Percentiles rank a stretch among this genome's conserved stretches.
These are phyloP conservation scores for Mallotus japonicus DNA, from an alignment of 441 rosid genomes.

Conservation along the genomic window DNA sequence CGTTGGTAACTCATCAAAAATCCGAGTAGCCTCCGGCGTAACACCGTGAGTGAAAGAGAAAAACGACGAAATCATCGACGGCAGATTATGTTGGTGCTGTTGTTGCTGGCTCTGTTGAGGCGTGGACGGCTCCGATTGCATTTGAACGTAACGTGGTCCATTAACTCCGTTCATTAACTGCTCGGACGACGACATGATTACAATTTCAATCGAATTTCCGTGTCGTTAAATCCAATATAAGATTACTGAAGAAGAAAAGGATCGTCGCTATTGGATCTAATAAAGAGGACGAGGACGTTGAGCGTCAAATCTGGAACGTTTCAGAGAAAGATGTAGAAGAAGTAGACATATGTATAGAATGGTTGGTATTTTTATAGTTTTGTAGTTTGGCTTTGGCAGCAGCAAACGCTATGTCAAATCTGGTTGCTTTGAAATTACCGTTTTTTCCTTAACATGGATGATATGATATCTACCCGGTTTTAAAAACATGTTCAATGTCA, in stretches of 20 bases:
- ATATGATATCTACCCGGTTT: too few relatives aligned
- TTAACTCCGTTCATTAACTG: constrained; percentile 55
- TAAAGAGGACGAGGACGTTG: background rate
- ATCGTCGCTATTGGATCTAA: constrained; percentile 1
- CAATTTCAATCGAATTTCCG: background rate
- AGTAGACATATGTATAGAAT: background rate
- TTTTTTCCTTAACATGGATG: too few relatives aligned
- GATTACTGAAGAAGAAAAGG: background rate
- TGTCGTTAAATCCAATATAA: background rate
- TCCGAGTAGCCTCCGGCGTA: constrained; percentile 53
- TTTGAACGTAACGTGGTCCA: constrained; percentile 62
- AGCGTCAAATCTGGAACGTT: constrained; percentile 1
- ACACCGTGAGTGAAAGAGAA: constrained; percentile 48
- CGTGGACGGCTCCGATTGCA: constrained; percentile 60
- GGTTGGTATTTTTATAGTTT: background rate
- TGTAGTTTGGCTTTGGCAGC: background rate
- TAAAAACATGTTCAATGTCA: too few relatives aligned
- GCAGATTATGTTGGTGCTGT: constrained; percentile 10
- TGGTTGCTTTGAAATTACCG: constrained; percentile 11
- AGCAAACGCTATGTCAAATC: constrained; percentile 3
- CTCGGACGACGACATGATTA: constrained; percentile 65
- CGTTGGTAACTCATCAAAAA: constrained; percentile 87
- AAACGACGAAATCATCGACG: constrained; percentile 52
- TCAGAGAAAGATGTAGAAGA: background rate
- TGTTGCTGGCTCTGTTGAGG: background rate